phyloP scores from a whole-genome alignment of 331 rosid genomes.

The Malus hybrid region DNA sequence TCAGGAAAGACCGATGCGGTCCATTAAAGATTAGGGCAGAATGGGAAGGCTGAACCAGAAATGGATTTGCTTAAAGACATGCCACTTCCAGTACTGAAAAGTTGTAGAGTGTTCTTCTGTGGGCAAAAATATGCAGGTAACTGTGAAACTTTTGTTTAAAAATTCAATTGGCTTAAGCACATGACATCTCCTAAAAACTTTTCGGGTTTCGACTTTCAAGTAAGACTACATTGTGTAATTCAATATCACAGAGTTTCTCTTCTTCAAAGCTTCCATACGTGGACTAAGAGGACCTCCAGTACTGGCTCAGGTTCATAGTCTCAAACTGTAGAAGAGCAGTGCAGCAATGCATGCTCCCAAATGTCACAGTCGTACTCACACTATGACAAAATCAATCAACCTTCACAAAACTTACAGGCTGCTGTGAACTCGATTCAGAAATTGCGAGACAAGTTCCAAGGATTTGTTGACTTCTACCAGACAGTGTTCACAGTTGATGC shows the following conservation, averaged over 20 bases:
- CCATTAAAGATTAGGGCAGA: constrained; percentile 77
- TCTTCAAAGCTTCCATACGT: constrained; percentile 56
- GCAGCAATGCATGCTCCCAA: constrained; percentile 81
- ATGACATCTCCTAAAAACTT: not conserved
- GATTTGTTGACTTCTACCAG: constrained; percentile 79
- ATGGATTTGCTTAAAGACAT: constrained; percentile 72
- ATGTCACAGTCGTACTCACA: constrained; percentile 83
- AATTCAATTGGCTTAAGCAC: not conserved
- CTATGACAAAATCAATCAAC: constrained; percentile 66
- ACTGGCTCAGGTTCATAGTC: constrained; percentile 92
- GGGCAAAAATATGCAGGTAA: constrained; percentile 90
- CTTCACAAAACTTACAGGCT: constrained; percentile 58
- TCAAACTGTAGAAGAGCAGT: constrained; percentile 76
- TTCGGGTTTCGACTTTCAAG: constrained; percentile 43
- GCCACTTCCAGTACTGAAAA: constrained; percentile 80
- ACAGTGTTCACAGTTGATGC: constrained; percentile 89
- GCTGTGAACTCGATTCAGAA: constrained; percentile 58
- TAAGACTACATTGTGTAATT: constrained; percentile 72
- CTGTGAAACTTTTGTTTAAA: not conserved
- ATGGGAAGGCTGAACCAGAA: constrained; percentile 74
- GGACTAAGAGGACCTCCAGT: constrained; percentile 83
- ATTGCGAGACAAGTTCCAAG: constrained; percentile 81
- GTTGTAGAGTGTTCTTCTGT: constrained; percentile 84
- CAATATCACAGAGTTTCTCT: constrained; percentile 67
- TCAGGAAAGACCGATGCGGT: constrained; percentile 56